Conservation (phyloP, 176 grass and related monocot species). For the Areca catechu region DNA sequence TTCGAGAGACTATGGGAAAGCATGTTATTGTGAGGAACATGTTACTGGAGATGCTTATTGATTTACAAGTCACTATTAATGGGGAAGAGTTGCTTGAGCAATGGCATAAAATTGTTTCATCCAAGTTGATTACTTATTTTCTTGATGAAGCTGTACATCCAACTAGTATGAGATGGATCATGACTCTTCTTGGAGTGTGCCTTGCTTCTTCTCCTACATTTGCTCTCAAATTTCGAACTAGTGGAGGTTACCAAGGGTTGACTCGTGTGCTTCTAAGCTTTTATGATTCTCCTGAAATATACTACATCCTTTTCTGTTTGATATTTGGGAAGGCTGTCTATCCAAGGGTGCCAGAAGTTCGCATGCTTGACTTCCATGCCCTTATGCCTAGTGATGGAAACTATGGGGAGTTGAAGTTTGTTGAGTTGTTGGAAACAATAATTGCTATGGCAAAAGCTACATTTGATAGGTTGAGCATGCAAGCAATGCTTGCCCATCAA, state of each 20-base stretch:
- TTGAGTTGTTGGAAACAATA: constrained; percentile 87
- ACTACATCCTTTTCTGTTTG: constrained; percentile 97
- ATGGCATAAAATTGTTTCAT: constrained; percentile 99
- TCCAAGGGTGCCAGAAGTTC: constrained; percentile 92
- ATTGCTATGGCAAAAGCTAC: constrained; percentile 87
- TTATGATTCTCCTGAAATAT: constrained; percentile 98
- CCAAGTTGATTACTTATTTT: constrained; percentile 86
- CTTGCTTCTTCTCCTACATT: constrained; percentile 83
- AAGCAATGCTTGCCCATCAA: constrained; percentile 92
- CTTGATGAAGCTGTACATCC: constrained; percentile 98
- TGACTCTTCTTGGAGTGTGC: constrained; percentile 90
- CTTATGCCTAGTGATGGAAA: constrained; percentile 97
- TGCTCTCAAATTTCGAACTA: constrained; percentile 64
- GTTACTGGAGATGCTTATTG: constrained; percentile 97
- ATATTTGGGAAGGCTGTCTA: constrained; percentile 92
- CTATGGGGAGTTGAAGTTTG: constrained; percentile 90
- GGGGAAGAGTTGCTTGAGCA: constrained; percentile 87
- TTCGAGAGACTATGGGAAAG: constrained; percentile 86
- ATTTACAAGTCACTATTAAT: constrained; percentile 90
- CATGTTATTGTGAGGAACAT: constrained; percentile 98
- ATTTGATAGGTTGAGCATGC: constrained; percentile 77
- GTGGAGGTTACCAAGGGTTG: constrained; percentile 77
- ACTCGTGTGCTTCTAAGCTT: constrained; percentile 83
- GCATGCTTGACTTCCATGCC: constrained; percentile 97
- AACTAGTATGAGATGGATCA: constrained; percentile 99